Percentiles rank a stretch among this genome's conserved stretches.
phyloP scores from a whole-genome alignment of 2,329 filamentous ascomycete genomes.

The Elsinoe australis region DNA sequence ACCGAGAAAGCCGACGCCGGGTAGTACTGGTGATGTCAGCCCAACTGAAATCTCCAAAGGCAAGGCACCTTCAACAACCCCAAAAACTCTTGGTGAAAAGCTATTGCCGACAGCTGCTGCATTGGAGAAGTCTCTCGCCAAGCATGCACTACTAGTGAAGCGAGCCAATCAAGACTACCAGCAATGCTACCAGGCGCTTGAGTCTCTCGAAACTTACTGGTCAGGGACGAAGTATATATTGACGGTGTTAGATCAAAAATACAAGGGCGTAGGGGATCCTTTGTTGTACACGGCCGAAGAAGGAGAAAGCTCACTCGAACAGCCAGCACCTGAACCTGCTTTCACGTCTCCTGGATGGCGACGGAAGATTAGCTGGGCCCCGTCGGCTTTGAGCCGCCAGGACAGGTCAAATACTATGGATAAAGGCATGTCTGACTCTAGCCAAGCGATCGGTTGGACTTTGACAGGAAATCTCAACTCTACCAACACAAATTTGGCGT shows the following conservation, averaged over 20 bases:
- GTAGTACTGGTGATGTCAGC: slow-evolving; percentile 22
- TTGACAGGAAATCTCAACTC: slow-evolving; percentile 83
- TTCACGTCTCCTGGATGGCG: slow-evolving; percentile 48
- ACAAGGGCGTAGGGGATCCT: slow-evolving; percentile 76
- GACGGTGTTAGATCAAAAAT: slow-evolving; percentile 77
- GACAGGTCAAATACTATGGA: slow-evolving; percentile 10
- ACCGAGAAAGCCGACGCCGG: slow-evolving; percentile 39
- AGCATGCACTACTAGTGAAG: slow-evolving; percentile 69
- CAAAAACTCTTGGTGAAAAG: neutral
- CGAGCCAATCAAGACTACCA: slow-evolving; percentile 84
- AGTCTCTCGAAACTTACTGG: slow-evolving; percentile 78
- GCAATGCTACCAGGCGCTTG: slow-evolving; percentile 73
- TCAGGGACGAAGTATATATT: slow-evolving; percentile 80
- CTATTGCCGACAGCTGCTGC: slow-evolving; percentile 14
- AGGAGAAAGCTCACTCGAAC: slow-evolving; percentile 61
- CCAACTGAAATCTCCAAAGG: slow-evolving; percentile 18
- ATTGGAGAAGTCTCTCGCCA: slow-evolving; percentile 41
- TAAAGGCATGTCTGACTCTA: slow-evolving; percentile 18
- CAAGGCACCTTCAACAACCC: neutral
- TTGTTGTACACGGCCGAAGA: slow-evolving; percentile 61
- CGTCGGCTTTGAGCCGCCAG: slow-evolving; percentile 27
- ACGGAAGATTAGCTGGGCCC: slow-evolving; percentile 39
- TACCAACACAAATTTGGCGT: slow-evolving; percentile 71
- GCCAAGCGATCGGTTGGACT: slow-evolving; percentile 67
- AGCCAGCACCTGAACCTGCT: slow-evolving; percentile 40